Evolutionary conservation across 768 basidiomycete genomes (phyloP).

Genomic region (Chalciporus sphaerocephalus): DNA sequence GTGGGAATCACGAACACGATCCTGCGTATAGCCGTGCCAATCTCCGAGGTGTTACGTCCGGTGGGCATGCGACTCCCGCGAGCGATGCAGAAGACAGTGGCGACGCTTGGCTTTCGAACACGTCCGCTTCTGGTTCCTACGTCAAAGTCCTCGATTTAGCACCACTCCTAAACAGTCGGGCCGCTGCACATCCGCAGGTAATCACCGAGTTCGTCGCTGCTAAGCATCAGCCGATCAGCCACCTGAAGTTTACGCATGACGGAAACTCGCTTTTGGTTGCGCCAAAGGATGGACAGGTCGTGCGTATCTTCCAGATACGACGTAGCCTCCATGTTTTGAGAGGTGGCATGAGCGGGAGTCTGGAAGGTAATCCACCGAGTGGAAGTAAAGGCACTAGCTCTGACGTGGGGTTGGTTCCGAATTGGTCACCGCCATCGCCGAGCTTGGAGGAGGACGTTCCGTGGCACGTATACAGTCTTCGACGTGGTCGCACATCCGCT

Average conservation of each 20-base stretch:
- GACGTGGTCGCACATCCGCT: constrained; percentile 68
- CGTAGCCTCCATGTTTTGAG: constrained; percentile 23
- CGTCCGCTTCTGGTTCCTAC: constrained; percentile 37
- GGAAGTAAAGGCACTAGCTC: constrained; percentile 3
- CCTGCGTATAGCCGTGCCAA: constrained; percentile 3
- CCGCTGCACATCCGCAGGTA: constrained; percentile 26
- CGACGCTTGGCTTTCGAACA: constrained; percentile 4
- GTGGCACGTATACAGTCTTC: constrained; percentile 63
- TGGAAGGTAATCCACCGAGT: background rate
- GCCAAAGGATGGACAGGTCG: constrained; percentile 51
- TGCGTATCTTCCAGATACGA: constrained; percentile 45
- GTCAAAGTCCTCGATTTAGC: constrained; percentile 56
- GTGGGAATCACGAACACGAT: constrained; percentile 12
- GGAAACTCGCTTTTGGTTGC: constrained; percentile 49
- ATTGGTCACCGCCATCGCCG: constrained; percentile 1
- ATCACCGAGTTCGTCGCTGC: constrained; percentile 49
- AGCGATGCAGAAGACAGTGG: constrained; percentile 12
- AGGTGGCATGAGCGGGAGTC: constrained; percentile 1
- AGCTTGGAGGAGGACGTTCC: constrained; percentile 26
- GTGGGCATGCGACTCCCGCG: constrained; percentile 10
- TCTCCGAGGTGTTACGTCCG: constrained; percentile 14
- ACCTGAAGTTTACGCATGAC: constrained; percentile 48
- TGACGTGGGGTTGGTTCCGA: constrained; percentile 1
- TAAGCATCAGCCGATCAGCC: constrained; percentile 44
- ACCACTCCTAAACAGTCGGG: constrained; percentile 25